Evolutionary conservation across 495 filamentous ascomycete species (phyloP).

Genomic region (Xylaria acuta): DNA sequence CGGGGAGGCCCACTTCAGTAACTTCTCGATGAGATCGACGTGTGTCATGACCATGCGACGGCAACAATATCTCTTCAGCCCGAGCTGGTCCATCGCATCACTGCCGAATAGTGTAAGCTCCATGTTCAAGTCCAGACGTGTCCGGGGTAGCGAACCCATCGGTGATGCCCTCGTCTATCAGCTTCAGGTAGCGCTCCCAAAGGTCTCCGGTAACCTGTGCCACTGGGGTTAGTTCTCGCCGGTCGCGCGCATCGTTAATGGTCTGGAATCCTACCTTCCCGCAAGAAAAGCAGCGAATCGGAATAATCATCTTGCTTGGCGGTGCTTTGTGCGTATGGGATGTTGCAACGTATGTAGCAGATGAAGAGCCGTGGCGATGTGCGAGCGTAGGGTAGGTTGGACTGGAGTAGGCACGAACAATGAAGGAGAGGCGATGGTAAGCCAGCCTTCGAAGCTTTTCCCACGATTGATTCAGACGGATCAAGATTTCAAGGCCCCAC

Average conservation of each 20-base stretch:
- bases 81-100: slow-evolving; percentile 91
- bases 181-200: slow-evolving; percentile 90
- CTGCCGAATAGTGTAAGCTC: slow-evolving; percentile 49
- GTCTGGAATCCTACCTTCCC: slow-evolving; percentile 75
- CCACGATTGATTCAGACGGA: not conserved
- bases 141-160: slow-evolving; percentile 69
- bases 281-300: slow-evolving; percentile 97
- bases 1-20: slow-evolving; percentile 74
- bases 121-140: not conserved
- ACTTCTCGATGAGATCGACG: slow-evolving; percentile 97
- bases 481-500: slow-evolving; percentile 23
- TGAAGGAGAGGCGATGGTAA: not conserved
- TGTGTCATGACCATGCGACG: slow-evolving; percentile 99
- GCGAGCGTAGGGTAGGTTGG: not conserved
- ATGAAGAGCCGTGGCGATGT: not conserved
- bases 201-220: slow-evolving; percentile 90
- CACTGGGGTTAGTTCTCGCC: slow-evolving; percentile 24
- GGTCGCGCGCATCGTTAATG: not conserved
- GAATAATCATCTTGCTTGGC: slow-evolving; percentile 85
- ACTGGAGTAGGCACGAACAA: not conserved
- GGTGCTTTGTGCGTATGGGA: not conserved
- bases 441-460: slow-evolving; percentile 22
- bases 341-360: not conserved
- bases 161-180: slow-evolving; percentile 75
- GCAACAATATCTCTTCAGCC: slow-evolving; percentile 95